Conservation (phyloP, 257 asterid species). For the Avicennia marina region DNA sequence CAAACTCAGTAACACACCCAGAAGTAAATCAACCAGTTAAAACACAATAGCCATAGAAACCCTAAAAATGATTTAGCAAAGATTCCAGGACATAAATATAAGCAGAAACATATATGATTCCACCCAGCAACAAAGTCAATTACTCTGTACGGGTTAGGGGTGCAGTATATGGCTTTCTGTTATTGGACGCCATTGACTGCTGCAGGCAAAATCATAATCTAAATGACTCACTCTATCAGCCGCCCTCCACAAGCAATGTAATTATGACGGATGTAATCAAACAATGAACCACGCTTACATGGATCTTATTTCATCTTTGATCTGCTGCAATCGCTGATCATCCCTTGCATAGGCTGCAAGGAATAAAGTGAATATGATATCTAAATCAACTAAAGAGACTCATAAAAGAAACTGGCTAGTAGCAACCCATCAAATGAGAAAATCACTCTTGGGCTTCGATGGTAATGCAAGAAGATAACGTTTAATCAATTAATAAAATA, state of each 20-base stretch:
- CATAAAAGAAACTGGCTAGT: neutral
- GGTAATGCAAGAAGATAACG: neutral
- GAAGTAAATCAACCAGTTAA: too few relatives aligned
- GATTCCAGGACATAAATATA: neutral
- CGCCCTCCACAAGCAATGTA: neutral
- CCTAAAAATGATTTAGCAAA: conserved; percentile 1
- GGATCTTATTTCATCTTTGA: conserved; percentile 74
- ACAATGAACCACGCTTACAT: conserved; percentile 44
- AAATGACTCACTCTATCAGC: too few relatives aligned
- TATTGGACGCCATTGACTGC: neutral
- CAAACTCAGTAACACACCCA: too few relatives aligned
- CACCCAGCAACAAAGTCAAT: neutral
- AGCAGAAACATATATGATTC: neutral
- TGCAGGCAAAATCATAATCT: neutral
- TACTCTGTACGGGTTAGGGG: neutral
- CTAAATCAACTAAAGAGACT: neutral
- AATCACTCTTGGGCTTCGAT: neutral
- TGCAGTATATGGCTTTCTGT: neutral
- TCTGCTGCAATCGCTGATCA: conserved; percentile 65
- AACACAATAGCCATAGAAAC: too few relatives aligned
- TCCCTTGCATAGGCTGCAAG: conserved; percentile 51
- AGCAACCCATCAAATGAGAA: neutral
- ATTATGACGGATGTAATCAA: neutral
- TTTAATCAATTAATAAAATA: conserved; percentile 8
- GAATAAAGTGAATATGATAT: neutral